phyloP scores from a whole-genome alignment of 2,329 filamentous ascomycete genomes.

The Cladosporium sp. region DNA sequence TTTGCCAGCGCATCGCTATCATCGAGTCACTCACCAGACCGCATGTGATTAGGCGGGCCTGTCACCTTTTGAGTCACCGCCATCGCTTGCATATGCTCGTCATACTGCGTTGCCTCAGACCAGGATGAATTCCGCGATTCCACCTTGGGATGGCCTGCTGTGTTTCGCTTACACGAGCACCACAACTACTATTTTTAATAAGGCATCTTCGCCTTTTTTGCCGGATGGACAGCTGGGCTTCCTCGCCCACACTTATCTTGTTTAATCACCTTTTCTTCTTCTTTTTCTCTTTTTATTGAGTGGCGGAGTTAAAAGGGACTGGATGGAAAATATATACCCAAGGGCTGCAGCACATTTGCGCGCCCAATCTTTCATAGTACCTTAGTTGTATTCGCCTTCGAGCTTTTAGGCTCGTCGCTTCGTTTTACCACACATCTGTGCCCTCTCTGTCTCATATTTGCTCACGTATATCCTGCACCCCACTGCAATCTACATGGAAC shows the following conservation, averaged over 20 bases:
- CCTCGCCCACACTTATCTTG: background rate
- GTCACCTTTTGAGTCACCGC: conserved; percentile 19
- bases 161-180: background rate
- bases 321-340: conserved; percentile 20
- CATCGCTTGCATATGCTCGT: background rate
- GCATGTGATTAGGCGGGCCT: conserved; percentile 20
- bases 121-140: background rate
- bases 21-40: background rate
- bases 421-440: background rate
- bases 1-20: conserved; percentile 6
- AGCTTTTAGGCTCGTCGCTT: conserved; percentile 8
- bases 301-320: conserved; percentile 12
- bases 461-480: background rate
- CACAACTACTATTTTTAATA: conserved; percentile 2
- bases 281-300: conserved; percentile 5
- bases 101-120: background rate
- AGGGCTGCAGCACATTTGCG: conserved; percentile 17
- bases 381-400: conserved; percentile 1
- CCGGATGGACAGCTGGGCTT: background rate
- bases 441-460: background rate
- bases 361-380: conserved; percentile 18
- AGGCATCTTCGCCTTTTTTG: background rate
- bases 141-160: background rate
- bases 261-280: background rate
- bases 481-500: background rate